Base-by-base conservation (phyloP, 495 filamentous ascomycete genomes). In the Xylona heveae region DNA sequence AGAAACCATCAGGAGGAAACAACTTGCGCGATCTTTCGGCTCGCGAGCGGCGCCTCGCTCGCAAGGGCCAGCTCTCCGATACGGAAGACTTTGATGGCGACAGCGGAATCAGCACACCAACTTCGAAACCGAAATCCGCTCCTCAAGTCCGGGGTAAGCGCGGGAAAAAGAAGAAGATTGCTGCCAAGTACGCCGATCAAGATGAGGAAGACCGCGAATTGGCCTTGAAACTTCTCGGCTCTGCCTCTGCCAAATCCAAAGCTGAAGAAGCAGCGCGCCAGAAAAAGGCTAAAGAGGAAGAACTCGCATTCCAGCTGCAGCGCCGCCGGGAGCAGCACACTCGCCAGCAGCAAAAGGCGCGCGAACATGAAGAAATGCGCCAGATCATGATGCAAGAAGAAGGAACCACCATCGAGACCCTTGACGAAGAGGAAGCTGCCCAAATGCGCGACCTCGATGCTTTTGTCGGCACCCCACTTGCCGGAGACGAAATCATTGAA, bases 181-280 rank as follows among this genome's bases (percentile, higher is more conserved):
- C 81, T 17, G 53, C 64, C 28, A 95, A 94, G 53, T 97, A 97
- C 50, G 82, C 80, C 20, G 62, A 90, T 43, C 88, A 97, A 61
- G 83, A 93, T 44, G 83, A 90, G 12, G 83, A 88, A 45, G 88
- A 97, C 40, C 78, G 83, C 24, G 68, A 63, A 21, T 61, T 84
- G 1, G 82, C 83, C 34, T 71, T 93, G 46, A 64, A 67, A 10
- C 59, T 94, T 10, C 70, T 93, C 7, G 88, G 88, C 24, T 71
- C 77, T 8, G 57, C 69, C 33, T 66, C 69, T 1, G 58, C 50
- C 41, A 61, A 62, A 19, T 62, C 57, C 12, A 54, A 64, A 37
- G 62, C 59, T 20, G 61, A 64, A 40, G 64, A 60, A 1, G 54
- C 53, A 30, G 61, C 57, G 13, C 62, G 60, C 38, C 57, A 50